phyloP scores from a whole-genome alignment of 306 rosid species.

The Quercus dentata region DNA sequence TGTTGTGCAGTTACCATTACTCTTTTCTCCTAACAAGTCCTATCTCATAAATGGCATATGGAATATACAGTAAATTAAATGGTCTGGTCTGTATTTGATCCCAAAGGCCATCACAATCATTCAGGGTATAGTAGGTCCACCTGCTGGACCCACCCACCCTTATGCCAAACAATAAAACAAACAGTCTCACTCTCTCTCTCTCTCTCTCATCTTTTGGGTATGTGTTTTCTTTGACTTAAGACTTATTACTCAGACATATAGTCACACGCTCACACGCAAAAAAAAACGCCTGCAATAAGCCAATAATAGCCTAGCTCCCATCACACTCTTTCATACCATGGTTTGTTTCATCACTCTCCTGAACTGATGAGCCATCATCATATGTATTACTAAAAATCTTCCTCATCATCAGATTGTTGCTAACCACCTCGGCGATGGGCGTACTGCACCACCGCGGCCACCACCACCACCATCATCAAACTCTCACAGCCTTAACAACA shows the following conservation, averaged over 20 bases:
- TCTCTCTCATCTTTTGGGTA: conserved; percentile 20
- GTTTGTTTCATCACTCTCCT: too few species aligned
- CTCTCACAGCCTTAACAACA: conserved; percentile 48
- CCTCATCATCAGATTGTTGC: neutral
- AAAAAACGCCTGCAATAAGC: conserved; percentile 20
- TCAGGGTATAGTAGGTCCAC: conserved; percentile 12
- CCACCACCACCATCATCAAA: conserved; percentile 4
- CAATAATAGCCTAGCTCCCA: neutral
- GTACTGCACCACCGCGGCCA: conserved; percentile 34
- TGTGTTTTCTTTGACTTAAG: conserved; percentile 53
- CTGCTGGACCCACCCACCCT: conserved; percentile 21
- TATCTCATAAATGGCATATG: too few species aligned
- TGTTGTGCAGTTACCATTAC: too few species aligned
- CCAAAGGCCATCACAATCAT: conserved; percentile 35
- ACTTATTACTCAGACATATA: conserved; percentile 17
- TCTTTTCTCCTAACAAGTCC: too few species aligned
- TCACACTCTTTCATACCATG: neutral
- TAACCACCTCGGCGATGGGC: conserved; percentile 50
- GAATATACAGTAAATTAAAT: too few species aligned
- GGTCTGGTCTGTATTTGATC: neutral
- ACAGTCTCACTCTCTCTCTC: conserved; percentile 1
- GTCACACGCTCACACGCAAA: conserved; percentile 34
- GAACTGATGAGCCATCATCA: too few species aligned
- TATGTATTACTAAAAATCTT: neutral
- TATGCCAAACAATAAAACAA: conserved; percentile 35